A percentile compares a stretch with the other conserved stretches of the same genome.
phyloP scores from a whole-genome alignment of 2,329 filamentous ascomycete species.

The Furcasterigmium sp. region DNA sequence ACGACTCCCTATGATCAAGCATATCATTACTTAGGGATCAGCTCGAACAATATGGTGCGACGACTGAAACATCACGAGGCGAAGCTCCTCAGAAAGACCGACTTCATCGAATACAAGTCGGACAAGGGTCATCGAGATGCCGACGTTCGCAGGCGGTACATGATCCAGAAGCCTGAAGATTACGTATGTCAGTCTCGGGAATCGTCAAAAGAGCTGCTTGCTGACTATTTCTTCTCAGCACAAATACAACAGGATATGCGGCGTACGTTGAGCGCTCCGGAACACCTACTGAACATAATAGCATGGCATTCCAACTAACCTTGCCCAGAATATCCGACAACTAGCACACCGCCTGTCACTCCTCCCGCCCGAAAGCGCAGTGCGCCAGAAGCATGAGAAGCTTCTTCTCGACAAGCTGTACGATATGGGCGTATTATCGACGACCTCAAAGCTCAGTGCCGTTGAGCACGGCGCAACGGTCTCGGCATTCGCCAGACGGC shows the following conservation, averaged over 20 bases:
- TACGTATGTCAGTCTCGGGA: conserved; percentile 39
- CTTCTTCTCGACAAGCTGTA: conserved; percentile 87
- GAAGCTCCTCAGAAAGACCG: conserved; percentile 86
- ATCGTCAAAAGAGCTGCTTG: not conserved
- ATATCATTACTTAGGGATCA: not conserved
- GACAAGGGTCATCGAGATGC: conserved; percentile 84
- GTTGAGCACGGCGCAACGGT: conserved; percentile 90
- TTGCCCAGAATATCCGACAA: conserved; percentile 69
- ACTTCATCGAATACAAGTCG: conserved; percentile 91
- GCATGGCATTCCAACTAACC: conserved; percentile 9
- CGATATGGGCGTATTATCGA: conserved; percentile 81
- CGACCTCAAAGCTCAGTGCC: conserved; percentile 70
- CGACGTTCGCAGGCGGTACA: conserved; percentile 75
- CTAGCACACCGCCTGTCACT: conserved; percentile 83
- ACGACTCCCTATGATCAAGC: not conserved
- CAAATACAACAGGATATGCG: conserved; percentile 61
- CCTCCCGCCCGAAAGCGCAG: conserved; percentile 72
- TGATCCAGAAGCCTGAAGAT: conserved; percentile 84
- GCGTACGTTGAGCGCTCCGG: conserved; percentile 47
- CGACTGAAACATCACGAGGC: conserved; percentile 97
- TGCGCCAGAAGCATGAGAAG: conserved; percentile 78
- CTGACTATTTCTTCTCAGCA: conserved; percentile 24
- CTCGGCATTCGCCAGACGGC: conserved; percentile 75
- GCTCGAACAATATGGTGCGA: conserved; percentile 83
- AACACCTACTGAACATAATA: conserved; percentile 8